Evolutionary conservation across 371 early-diverging fungal species (phyloP), one percentile per base, ranked within the genome.

Genomic region (Furculomyces boomerangus): DNA sequence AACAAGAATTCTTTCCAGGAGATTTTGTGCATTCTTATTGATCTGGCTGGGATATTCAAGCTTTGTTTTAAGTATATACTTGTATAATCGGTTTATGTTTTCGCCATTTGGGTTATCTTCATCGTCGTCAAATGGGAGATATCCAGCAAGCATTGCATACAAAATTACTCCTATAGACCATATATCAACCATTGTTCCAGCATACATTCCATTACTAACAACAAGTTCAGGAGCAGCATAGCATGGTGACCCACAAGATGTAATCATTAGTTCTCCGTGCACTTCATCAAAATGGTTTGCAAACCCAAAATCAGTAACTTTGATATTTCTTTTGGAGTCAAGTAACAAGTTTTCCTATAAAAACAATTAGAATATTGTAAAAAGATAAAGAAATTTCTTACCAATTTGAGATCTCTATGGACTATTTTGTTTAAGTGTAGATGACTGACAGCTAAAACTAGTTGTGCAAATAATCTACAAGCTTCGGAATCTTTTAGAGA

Each of bases 261-360:
- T 92, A 2, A 80, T 73, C 78, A 93, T 79, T 40, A 94, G 69
- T 57, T 84, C 83, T 52, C 76, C 78, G 20, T 70, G 61, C 13
- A 70, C 62, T 43, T 73, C 76, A 44, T 79, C 69, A 55, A 88
- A 90, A 62, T 88, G 80, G 69, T 98, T 98, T 24, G 95, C 93
- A 63, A 99, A 93, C 2, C 99, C 99, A 77, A 99, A 99, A 65
- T 99, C 99, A 5, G 92, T 94, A 57, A 99, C 86, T 57, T 92
- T 83, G 31, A 97, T 81, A 67, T 88, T 84, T 29, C 83, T 74
- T 58, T 86, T 70, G 41, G 75, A 74, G 71, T 92, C 91, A 48
- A 91, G 70, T 47, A 93, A 67, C 50, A 93, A 62, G 59, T 93
- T 94, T 74, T 94, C 95, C n/a, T n/a, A n/a, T n/a, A n/a, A n/a